Evolutionary conservation across 805 yeast genomes (phyloP).

Genomic region (Candida andamanensis): DNA sequence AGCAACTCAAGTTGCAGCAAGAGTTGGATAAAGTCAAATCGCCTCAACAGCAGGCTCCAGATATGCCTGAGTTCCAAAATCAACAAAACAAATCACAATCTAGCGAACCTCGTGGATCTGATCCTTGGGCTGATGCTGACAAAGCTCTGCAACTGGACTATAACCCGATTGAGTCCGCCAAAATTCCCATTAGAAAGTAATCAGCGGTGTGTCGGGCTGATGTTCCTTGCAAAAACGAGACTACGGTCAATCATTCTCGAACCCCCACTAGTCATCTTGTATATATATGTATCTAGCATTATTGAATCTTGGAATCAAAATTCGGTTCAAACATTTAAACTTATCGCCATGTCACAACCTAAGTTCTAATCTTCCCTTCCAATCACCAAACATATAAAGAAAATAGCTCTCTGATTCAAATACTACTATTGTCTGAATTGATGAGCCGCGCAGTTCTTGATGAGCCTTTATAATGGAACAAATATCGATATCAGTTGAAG

Average conservation of each 20-base stretch:
- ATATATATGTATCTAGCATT: background rate
- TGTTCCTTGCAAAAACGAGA: no score
- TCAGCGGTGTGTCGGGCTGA: background rate
- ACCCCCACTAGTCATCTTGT: background rate
- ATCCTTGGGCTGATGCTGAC: constrained; percentile 37
- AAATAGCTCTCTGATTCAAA: no score
- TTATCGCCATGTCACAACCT: no score
- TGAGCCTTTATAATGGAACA: constrained; percentile 14
- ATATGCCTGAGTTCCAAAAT: background rate
- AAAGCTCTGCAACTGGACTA: constrained; percentile 12
- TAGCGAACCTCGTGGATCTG: no score
- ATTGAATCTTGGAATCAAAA: no score
- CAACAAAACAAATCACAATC: background rate
- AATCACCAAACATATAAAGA: no score
- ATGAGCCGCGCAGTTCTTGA: background rate
- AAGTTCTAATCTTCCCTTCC: no score
- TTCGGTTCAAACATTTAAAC: no score
- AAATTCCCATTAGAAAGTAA: constrained; percentile 30
- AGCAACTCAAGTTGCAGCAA: constrained; percentile 22
- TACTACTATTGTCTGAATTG: no score
- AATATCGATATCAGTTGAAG: constrained; percentile 32
- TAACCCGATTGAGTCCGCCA: constrained; percentile 35
- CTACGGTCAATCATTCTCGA: background rate
- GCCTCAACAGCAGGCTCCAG: background rate
- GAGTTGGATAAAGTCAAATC: constrained; percentile 26